Evolutionary conservation across 2,329 filamentous ascomycete species (phyloP), one percentile per base, ranked within the genome.

Genomic region (Fusarium decemcellulare): DNA sequence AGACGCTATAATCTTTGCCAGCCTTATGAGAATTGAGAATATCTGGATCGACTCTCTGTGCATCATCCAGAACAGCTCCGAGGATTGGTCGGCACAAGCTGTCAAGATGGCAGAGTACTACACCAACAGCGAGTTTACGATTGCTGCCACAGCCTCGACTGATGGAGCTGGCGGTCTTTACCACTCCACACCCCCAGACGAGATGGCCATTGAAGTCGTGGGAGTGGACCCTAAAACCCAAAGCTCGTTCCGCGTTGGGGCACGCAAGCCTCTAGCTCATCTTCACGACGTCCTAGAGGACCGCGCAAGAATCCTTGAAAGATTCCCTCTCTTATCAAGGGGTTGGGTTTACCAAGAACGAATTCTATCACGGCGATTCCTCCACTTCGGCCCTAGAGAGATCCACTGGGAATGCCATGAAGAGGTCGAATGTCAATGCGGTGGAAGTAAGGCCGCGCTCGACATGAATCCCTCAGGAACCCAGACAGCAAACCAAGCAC

Each of bases 91-190:
- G 4, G n/a, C 34, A 0, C 37, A 61, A 39, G 59, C 59, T 1
- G 18, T 61, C 29, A 61, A 61, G 44, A 61, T 61, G 59, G 52
- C 59, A 15, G 57, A 52, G 3, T 61, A 57, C 30, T 61, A 61
- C 8, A 43, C 43, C n/a, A 61, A 61, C 12, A 48, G 43, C 43
- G 34, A 61, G 15, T 57, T 61, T 6, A 61, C 52, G 0, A 57
- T 57, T 12, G 59, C 59, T 1, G 59, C 59, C 3, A 57, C 52
- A 37, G 53, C 42, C 5, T 57, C 59, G 5, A 34, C 18, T 7
- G 52, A 57, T 16, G 59, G 59, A 39, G 12, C 52, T 12, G 59
- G 51, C 1, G 59, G 59, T 5, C 7, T 61, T 1, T 61, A 57
- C 10, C 59, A 56, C 4, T 14, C 29, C 10, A 48, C 53, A 1